A percentile compares a stretch with the other conserved stretches of the same genome.
phyloP scores from a whole-genome alignment of 2,329 filamentous ascomycete genomes.

The Ciborinia camelliae region DNA sequence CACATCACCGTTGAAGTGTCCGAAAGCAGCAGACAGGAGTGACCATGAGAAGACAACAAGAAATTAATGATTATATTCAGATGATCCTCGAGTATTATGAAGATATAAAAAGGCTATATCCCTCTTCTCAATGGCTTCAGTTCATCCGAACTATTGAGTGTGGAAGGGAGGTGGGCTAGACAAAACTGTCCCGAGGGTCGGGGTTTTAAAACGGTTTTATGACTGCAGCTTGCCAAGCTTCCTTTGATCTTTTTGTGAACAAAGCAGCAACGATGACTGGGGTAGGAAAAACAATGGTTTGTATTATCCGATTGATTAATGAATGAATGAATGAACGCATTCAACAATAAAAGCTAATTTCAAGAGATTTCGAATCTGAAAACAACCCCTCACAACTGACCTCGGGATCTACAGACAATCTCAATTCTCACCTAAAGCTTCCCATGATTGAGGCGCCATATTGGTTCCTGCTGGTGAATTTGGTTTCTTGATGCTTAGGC shows the following conservation, averaged over 20 bases:
- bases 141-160: neutral
- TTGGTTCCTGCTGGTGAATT: too few relatives aligned
- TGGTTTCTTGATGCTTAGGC: too few relatives aligned
- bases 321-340: neutral
- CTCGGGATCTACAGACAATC: too few relatives aligned
- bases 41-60: neutral
- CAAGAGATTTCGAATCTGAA: too few relatives aligned
- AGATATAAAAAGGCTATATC: neutral
- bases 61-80: neutral
- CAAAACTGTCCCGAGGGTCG: neutral
- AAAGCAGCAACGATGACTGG: neutral
- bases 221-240: neutral
- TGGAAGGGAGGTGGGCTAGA: neutral
- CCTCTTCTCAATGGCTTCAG: neutral
- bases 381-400: too few relatives aligned
- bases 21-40: neutral
- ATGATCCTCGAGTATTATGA: too few relatives aligned
- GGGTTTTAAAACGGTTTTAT: neutral
- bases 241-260: neutral
- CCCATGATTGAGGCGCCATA: too few relatives aligned
- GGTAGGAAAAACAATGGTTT: neutral
- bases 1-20: neutral
- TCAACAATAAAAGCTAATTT: neutral
- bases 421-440: too few relatives aligned
- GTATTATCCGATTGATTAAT: neutral